Percentiles rank a stretch among this genome's conserved stretches.
phyloP scores from a whole-genome alignment of 768 basidiomycete species.

The Chalciporus pseudorubinellus region DNA sequence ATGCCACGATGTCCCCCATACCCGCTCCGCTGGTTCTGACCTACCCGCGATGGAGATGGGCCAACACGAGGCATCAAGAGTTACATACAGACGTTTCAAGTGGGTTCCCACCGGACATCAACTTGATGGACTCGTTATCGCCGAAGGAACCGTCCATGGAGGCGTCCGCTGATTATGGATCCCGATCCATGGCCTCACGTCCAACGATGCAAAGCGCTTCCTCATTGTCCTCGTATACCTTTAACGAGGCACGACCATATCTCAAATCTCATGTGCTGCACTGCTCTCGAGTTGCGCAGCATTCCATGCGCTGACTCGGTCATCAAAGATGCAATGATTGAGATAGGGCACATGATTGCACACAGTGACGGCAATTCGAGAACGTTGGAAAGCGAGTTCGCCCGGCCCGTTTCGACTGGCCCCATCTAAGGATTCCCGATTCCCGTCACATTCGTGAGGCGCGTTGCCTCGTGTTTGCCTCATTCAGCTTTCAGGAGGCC shows the following conservation, averaged over 20 bases:
- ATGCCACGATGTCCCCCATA: not conserved
- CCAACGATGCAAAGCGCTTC: slow-evolving; percentile 8
- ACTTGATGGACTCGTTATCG: slow-evolving; percentile 13
- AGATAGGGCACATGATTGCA: too few species aligned
- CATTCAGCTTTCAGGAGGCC: not conserved
- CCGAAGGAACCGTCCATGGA: slow-evolving; percentile 12
- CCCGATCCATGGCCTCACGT: not conserved
- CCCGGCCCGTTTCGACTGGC: not conserved
- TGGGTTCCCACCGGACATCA: not conserved
- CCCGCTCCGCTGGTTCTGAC: slow-evolving; percentile 11
- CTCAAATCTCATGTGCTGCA: not conserved
- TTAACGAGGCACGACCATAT: not conserved
- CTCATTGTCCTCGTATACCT: slow-evolving; percentile 15
- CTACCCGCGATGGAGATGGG: slow-evolving; percentile 14
- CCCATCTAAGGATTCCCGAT: not conserved
- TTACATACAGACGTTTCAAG: slow-evolving; percentile 1
- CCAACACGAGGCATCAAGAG: slow-evolving; percentile 17
- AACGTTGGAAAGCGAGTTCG: not conserved
- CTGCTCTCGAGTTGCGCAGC: too few species aligned
- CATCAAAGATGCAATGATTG: too few species aligned
- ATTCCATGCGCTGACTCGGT: too few species aligned
- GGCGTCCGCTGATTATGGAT: not conserved
- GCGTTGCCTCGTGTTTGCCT: not conserved
- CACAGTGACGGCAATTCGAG: not conserved
- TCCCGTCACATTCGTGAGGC: not conserved